Evolutionary conservation across 2,329 filamentous ascomycete genomes (phyloP).

Genomic region (Aspergillus thermomutatus): DNA sequence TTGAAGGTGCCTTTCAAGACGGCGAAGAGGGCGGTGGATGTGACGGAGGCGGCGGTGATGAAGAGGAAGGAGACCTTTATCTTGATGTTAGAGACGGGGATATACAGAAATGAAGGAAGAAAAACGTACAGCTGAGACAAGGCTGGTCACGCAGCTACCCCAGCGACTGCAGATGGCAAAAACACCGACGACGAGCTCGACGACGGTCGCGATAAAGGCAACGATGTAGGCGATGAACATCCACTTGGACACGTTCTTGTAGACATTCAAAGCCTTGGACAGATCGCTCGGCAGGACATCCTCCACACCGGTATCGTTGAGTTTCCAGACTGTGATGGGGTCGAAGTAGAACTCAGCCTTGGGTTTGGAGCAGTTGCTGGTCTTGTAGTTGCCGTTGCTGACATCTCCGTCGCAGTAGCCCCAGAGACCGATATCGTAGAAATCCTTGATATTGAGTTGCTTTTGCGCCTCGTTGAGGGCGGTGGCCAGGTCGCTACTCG

Average conservation of each 20-base stretch:
- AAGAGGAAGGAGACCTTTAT: conserved; percentile 51
- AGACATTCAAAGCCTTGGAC: conserved; percentile 65
- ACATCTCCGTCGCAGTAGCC: conserved; percentile 71
- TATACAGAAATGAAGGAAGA: conserved; percentile 33
- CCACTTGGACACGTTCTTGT: conserved; percentile 73
- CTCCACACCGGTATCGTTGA: conserved; percentile 56
- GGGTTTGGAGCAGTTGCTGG: conserved; percentile 64
- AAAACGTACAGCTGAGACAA: conserved; percentile 65
- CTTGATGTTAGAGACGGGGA: conserved; percentile 2
- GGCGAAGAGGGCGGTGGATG: conserved; percentile 71
- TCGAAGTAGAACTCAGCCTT: conserved; percentile 75
- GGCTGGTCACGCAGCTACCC: conserved; percentile 76
- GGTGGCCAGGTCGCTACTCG: conserved; percentile 36
- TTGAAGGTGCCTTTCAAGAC: conserved; percentile 68
- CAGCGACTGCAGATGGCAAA: conserved; percentile 79
- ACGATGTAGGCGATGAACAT: conserved; percentile 78
- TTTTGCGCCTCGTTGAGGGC: conserved; percentile 36
- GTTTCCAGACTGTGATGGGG: conserved; percentile 62
- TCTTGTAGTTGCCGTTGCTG: conserved; percentile 50
- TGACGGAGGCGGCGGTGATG: conserved; percentile 63
- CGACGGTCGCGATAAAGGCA: conserved; percentile 64
- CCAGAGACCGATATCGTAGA: conserved; percentile 82
- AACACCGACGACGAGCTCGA: conserved; percentile 74
- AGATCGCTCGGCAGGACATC: conserved; percentile 67
- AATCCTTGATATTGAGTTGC: conserved; percentile 62